Base-by-base conservation (phyloP, 192 early-diverging fungal species). In the Entomortierella chlamydospora region DNA sequence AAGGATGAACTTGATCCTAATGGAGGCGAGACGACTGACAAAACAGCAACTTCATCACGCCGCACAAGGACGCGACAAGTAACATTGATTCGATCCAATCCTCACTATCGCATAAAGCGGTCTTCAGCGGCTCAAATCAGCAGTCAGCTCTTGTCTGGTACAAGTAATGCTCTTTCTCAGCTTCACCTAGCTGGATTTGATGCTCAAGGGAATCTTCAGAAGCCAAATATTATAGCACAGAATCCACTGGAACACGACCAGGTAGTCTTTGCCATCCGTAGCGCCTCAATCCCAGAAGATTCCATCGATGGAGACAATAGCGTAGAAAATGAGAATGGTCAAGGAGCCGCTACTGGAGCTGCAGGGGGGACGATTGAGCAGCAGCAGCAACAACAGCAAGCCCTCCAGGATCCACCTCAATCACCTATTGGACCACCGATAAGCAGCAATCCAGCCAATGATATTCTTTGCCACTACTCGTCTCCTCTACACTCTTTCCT, bases 401-500 rank as follows among this genome's bases (percentile, higher is more conserved):
- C 8, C 47, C 4, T 33, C 28, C 18, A 34, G 13, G 39, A 61
- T 61, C 51, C 56, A 2, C 13, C 47, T 23, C 15, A 26, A 31
- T 22, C 64, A 55, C 20, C 22, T 0, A 11, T 18, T 13, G 34
- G 17, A 11, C 50, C 41, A 23, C 28, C 41, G 30, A 42, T 25
- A 6, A 65, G 62, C 30, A 47, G 34, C 33, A 54, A 67, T 13
- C 47, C 66, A 51, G 60, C 70, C 13, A 63, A 72, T 50, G 72
- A 73, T 11, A 81, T 87, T 13, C 57, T 77, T 2, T 85, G 82
- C 28, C 86, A 83, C 45, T 85, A 73, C 41, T 70, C 84, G 0
- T 77, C 81, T 6, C 64, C 81, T 0, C 33, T 70, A 1, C 66
- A 81, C 4, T 49, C 62, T 0, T 85, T 73, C 34, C 28, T 87